Percentiles rank a stretch among this genome's conserved stretches.
phyloP scores from a whole-genome alignment of 129 eudicot genomes.

The carrot (Daucus carota) region DH1_v3.0 NC_030382.2:51591501-51592000 shows the following conservation, averaged over 20 bases:
- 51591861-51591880: neutral
- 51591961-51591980: neutral
- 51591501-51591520: neutral
- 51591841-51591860: neutral
- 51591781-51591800: neutral
- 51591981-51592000: neutral
- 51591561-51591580: conserved; percentile 84
- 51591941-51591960: too few relatives aligned
- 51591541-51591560: conserved; percentile 85
- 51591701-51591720: too few relatives aligned
- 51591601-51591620: conserved; percentile 62
- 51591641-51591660: conserved; percentile 81
- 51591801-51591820: neutral
- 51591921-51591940: too few relatives aligned
- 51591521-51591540: conserved; percentile 22
- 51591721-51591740: too few relatives aligned
- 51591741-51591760: too few relatives aligned
- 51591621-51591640: conserved; percentile 81
- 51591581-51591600: conserved; percentile 84
- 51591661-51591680: neutral
- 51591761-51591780: too few relatives aligned
- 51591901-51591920: too few relatives aligned
- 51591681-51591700: neutral
- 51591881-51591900: too few relatives aligned
- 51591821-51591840: neutral